Evolutionary conservation across 164 flowering plant species (phyloP).

Genomic region (Litsea cubeba): DNA sequence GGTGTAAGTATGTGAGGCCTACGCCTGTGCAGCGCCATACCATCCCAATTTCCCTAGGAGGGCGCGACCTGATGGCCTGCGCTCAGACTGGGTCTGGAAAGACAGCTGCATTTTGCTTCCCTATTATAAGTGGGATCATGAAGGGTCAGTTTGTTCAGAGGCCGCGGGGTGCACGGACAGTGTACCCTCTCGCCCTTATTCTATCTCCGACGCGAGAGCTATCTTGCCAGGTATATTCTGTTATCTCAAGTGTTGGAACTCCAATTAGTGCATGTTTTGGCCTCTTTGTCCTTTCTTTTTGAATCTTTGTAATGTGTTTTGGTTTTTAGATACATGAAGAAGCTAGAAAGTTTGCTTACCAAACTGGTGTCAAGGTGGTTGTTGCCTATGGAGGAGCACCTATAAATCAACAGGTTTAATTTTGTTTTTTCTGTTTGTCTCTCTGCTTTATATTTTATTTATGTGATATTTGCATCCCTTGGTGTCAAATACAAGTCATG

Average conservation of each 20-base stretch:
- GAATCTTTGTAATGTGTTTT: background rate
- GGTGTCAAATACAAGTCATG: too few relatives aligned
- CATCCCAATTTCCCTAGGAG: conserved; percentile 60
- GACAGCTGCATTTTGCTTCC: conserved; percentile 86
- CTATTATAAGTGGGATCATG: conserved; percentile 74
- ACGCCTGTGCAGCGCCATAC: conserved; percentile 79
- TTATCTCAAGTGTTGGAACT: background rate
- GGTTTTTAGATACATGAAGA: conserved; percentile 49
- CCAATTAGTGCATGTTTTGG: background rate
- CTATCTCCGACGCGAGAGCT: conserved; percentile 80
- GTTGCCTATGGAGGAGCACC: conserved; percentile 75
- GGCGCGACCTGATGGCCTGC: conserved; percentile 78
- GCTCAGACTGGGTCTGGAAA: conserved; percentile 85
- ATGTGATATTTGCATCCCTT: too few relatives aligned
- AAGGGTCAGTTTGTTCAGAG: conserved; percentile 40
- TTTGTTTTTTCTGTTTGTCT: background rate
- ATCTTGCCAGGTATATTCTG: conserved; percentile 49
- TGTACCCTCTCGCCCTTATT: conserved; percentile 67
- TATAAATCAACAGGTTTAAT: conserved; percentile 47
- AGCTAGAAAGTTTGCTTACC: conserved; percentile 57
- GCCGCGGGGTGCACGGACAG: conserved; percentile 50
- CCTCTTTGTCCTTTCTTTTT: background rate
- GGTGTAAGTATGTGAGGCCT: conserved; percentile 77
- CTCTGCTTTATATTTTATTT: too few relatives aligned
- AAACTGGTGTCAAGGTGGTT: conserved; percentile 55